phyloP scores from a whole-genome alignment of 306 rosid species.

The Canavalia gladiata region DNA sequence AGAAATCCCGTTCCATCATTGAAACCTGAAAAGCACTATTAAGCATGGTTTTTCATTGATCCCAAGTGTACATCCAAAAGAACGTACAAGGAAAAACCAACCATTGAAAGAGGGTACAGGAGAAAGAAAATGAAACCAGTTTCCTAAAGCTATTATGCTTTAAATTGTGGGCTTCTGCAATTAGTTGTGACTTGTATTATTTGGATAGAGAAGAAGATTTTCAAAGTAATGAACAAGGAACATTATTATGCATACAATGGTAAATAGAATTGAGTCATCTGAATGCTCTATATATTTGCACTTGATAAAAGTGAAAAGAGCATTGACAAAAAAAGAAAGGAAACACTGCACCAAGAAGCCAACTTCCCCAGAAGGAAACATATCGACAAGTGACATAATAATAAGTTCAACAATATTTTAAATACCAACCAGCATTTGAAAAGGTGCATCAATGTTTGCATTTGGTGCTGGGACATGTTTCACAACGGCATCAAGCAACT shows the following conservation, averaged over 20 bases:
- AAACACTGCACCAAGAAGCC: constrained; percentile 37
- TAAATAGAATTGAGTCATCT: constrained; percentile 14
- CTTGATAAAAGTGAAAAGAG: constrained; percentile 14
- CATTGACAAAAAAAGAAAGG: constrained; percentile 27
- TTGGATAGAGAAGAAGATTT: constrained; percentile 21
- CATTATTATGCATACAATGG: not conserved
- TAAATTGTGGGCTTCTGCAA: constrained; percentile 5
- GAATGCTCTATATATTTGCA: constrained; percentile 8
- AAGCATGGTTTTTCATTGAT: constrained; percentile 54
- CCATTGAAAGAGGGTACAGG: not conserved
- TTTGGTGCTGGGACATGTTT: constrained; percentile 80
- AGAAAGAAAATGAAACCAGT: constrained; percentile 39
- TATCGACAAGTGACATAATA: constrained; percentile 12
- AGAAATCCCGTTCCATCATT: constrained; percentile 95
- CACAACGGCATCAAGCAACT: constrained; percentile 85
- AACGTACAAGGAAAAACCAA: constrained; percentile 20
- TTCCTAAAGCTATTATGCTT: constrained; percentile 26
- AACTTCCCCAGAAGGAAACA: constrained; percentile 41
- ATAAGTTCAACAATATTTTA: constrained; percentile 35
- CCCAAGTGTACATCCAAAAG: constrained; percentile 43
- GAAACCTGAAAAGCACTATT: constrained; percentile 84
- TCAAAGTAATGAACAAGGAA: constrained; percentile 29
- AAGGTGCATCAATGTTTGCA: constrained; percentile 76
- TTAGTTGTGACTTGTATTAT: constrained; percentile 29
- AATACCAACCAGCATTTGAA: constrained; percentile 97